A percentile compares a stretch with the other conserved stretches of the same genome.
Conservation (phyloP, 352 stramenopile species). For the Phytopythium kandeliae region DNA sequence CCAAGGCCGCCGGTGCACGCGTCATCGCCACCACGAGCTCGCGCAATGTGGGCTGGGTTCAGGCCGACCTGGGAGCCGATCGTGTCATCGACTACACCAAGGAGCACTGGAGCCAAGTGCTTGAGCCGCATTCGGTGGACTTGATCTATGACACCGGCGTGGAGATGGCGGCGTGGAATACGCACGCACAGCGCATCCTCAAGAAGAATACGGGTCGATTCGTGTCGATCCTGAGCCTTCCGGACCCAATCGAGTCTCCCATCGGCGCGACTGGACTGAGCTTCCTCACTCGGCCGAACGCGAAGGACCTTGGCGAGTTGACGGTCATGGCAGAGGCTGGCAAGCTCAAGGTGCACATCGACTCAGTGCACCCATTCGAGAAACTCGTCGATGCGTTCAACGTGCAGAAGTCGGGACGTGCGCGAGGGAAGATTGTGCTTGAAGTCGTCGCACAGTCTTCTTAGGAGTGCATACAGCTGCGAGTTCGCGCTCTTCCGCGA, state of each 20-base stretch:
- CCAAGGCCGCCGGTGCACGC: conserved; percentile 28
- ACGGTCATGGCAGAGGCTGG: conserved; percentile 20
- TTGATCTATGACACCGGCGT: conserved; percentile 28
- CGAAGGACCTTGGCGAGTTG: conserved; percentile 24
- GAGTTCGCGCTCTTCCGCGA: too few relatives aligned
- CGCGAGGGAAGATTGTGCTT: not conserved
- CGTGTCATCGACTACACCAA: conserved; percentile 46
- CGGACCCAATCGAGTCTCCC: conserved; percentile 31
- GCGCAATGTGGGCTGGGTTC: conserved; percentile 35
- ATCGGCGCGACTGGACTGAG: conserved; percentile 28
- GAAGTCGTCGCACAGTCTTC: not conserved
- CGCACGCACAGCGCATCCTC: conserved; percentile 25
- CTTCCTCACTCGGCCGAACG: conserved; percentile 13
- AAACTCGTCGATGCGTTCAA: not conserved
- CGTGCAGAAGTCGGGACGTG: not conserved
- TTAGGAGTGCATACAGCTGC: too few relatives aligned
- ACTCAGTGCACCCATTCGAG: conserved; percentile 5
- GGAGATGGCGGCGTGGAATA: conserved; percentile 24
- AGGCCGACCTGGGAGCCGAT: conserved; percentile 36
- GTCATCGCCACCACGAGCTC: conserved; percentile 13
- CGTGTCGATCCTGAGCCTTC: conserved; percentile 24
- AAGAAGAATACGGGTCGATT: conserved; percentile 35
- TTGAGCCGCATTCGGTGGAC: conserved; percentile 23
- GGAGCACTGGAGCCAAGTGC: conserved; percentile 33
- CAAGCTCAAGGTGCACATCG: not conserved